Base-by-base conservation (phyloP, 2,329 filamentous ascomycete species). In the Fusarium abutilonis region DNA sequence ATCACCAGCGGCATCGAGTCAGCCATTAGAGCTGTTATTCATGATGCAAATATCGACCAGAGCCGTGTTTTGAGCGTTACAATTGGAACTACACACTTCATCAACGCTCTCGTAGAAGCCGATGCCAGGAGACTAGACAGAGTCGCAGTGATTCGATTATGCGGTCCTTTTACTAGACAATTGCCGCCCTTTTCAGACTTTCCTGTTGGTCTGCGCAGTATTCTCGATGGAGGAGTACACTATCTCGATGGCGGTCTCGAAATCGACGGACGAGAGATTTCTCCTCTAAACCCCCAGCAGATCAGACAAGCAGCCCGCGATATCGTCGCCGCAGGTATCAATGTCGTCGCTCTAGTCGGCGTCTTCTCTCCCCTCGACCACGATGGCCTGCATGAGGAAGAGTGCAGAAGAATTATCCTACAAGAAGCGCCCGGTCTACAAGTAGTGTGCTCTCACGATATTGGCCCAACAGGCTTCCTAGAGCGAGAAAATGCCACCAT, bases 401-500 rank as follows among this genome's bases (percentile, higher is more conserved):
- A 70, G 31, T 76, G 75, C 56, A 76, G 73, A 58, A 61, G 59
- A 9, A 68, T 81, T 4, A 66, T 81, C n/a, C 71, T 73, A 0
- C 56, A 76, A 4, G 71, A 73, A 10, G 68, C 68, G 5, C 77
- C 79, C 1, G 63, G 59, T 5, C 59, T 79, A 0, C 68, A 72
- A 1, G 71, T 81, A 1, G 77, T 80, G 1, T 80, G 77, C 56
- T 80, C 79, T 0, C 75, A 77, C 32, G 71, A 77, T 21, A 78
- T 82, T 15, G 80, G 78, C 1, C 76, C 76, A 2, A 77, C 77
- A 0, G 81, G 81, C 1, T 66, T 82, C 1, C 59, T 82, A 10
- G 76, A 78, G 60, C 60, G 83, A 15, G 83, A 85, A 64, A 85
- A 85, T 70, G 82, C 83, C 5, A 80, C 81, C 3, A 83, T 85